Evolutionary conservation across 2,329 filamentous ascomycete species (phyloP).

Genomic region (Anisogramma anomala): DNA sequence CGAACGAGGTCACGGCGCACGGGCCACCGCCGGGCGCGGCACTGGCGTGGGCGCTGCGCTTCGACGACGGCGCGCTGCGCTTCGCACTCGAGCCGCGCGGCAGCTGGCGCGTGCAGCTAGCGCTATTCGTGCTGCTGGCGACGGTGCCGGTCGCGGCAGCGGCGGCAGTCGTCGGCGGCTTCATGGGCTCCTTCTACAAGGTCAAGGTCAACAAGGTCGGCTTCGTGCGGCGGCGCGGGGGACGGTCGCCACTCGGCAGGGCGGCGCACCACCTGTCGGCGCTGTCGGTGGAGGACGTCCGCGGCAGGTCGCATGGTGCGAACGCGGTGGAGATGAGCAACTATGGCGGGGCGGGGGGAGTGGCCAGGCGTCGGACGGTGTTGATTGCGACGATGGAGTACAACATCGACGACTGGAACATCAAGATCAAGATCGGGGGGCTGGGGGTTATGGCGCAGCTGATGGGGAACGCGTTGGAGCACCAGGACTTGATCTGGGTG

Average conservation of each 20-base stretch:
- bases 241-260: not conserved
- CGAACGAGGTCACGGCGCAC: slow-evolving; percentile 8
- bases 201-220: slow-evolving; percentile 47
- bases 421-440: slow-evolving; percentile 62
- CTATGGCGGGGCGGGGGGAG: not conserved
- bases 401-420: slow-evolving; percentile 57
- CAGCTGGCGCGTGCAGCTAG: slow-evolving; percentile 37
- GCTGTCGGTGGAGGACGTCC: not conserved
- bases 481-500: slow-evolving; percentile 57
- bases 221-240: slow-evolving; percentile 13
- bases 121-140: slow-evolving; percentile 40
- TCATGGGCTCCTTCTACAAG: slow-evolving; percentile 41
- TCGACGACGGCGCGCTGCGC: slow-evolving; percentile 42
- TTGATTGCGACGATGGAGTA: slow-evolving; percentile 40
- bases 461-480: slow-evolving; percentile 55
- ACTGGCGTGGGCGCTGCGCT: slow-evolving; percentile 35
- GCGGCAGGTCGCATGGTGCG: not conserved
- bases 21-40: slow-evolving; percentile 42
- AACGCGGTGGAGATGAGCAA: not conserved
- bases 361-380: slow-evolving; percentile 11
- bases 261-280: not conserved
- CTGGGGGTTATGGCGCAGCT: slow-evolving; percentile 59
- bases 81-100: slow-evolving; percentile 42
- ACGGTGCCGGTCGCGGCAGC: slow-evolving; percentile 40
- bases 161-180: slow-evolving; percentile 38